These are phyloP conservation scores for Lactarius hengduanensis DNA, from an alignment of 768 basidiomycete species.

Conservation along the genomic window DNA sequence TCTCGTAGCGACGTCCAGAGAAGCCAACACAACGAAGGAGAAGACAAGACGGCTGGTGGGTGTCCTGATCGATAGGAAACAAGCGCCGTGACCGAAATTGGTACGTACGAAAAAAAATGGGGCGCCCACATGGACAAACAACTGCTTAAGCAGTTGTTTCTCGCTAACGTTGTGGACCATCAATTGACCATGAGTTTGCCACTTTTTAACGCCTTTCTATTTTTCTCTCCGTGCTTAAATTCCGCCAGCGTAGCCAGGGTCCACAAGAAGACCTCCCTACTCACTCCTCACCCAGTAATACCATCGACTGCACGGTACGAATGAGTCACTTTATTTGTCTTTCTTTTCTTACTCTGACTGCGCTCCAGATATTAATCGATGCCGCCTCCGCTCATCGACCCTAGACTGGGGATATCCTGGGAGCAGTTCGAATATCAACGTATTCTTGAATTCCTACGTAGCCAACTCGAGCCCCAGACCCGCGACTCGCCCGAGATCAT, in stretches of 20 bases:
- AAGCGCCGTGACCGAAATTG: slow-evolving; percentile 32
- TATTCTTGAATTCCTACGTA: slow-evolving; percentile 1
- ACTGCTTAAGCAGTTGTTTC: slow-evolving; percentile 36
- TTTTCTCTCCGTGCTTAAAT: slow-evolving; percentile 5
- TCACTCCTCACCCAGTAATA: background rate
- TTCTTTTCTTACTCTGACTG: background rate
- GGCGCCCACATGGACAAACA: slow-evolving; percentile 51
- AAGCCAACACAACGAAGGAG: background rate
- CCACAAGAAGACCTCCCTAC: slow-evolving; percentile 1
- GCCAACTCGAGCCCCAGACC: slow-evolving; percentile 21
- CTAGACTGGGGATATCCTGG: background rate
- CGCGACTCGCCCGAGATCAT: background rate
- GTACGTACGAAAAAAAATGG: slow-evolving; percentile 25
- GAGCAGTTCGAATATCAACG: slow-evolving; percentile 6
- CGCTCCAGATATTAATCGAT: slow-evolving; percentile 7
- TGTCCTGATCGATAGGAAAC: slow-evolving; percentile 21
- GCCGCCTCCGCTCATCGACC: background rate
- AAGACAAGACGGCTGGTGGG: background rate
- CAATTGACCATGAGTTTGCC: slow-evolving; percentile 20
- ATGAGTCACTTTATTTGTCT: background rate
- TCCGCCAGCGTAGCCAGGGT: background rate
- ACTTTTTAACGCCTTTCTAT: background rate
- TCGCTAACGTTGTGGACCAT: slow-evolving; percentile 19
- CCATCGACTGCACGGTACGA: background rate
- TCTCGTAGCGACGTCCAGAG: background rate